A percentile compares a stretch with the other conserved stretches of the same genome.
Conservation (phyloP, 192 early-diverging fungal genomes). For the Anaeromyces robustus region DNA sequence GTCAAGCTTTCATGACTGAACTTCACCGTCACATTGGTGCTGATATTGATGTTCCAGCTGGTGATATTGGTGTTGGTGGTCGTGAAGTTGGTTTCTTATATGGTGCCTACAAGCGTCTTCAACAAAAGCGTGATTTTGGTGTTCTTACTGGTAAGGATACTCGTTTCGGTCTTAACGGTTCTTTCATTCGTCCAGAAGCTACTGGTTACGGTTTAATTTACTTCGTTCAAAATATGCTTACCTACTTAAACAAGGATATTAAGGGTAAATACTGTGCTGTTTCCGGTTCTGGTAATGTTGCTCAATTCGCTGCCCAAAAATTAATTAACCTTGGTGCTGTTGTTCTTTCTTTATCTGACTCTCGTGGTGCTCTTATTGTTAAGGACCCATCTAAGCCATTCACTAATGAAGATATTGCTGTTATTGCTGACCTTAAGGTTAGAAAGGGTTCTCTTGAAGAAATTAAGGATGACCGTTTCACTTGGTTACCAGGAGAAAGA, state of each 20-base stretch:
- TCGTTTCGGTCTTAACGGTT: not conserved
- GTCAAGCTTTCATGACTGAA: conserved; percentile 5
- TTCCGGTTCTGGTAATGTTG: too few relatives aligned
- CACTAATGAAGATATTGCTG: conserved; percentile 26
- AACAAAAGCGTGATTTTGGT: conserved; percentile 27
- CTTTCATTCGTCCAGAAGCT: too few relatives aligned
- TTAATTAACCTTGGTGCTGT: conserved; percentile 29
- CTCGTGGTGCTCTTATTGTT: conserved; percentile 28
- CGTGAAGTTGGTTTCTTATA: too few relatives aligned
- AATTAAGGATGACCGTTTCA: too few relatives aligned
- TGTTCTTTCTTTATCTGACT: conserved; percentile 31
- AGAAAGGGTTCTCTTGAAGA: conserved; percentile 17
- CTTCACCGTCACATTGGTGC: too few relatives aligned
- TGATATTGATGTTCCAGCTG: too few relatives aligned
- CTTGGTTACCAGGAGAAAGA: conserved; percentile 25
- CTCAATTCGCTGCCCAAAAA: conserved; percentile 22
- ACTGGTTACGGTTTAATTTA: too few relatives aligned
- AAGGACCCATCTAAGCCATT: conserved; percentile 16
- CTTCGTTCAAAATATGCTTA: conserved; percentile 10
- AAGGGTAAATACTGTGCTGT: too few relatives aligned
- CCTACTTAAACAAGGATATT: conserved; percentile 28
- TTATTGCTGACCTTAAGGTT: conserved; percentile 31
- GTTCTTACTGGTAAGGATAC: conserved; percentile 35
- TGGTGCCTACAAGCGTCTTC: conserved; percentile 4
- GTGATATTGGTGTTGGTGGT: too few relatives aligned